phyloP scores from a whole-genome alignment of 768 basidiomycete genomes.

The Amanita fuliginea region DNA sequence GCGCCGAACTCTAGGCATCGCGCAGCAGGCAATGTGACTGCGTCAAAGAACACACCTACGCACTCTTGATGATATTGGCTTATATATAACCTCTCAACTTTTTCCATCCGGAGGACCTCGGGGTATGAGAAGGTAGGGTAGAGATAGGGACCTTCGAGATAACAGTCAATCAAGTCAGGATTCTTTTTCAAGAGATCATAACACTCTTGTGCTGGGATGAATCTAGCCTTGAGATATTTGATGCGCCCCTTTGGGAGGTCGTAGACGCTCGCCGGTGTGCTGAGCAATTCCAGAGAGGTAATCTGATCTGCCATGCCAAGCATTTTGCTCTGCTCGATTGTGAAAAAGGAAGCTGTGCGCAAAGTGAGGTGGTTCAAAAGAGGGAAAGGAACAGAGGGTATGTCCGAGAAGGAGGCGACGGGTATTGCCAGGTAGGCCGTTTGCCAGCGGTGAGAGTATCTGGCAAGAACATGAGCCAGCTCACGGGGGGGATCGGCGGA shows the following conservation, averaged over 20 bases:
- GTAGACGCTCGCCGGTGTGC: background rate
- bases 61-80: constrained; percentile 6
- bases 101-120: constrained; percentile 2
- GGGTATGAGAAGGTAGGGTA: background rate
- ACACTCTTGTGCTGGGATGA: constrained; percentile 4
- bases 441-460: constrained; percentile 1
- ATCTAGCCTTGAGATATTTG: background rate
- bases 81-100: constrained; percentile 2
- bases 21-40: background rate
- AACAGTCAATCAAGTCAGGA: constrained; percentile 4
- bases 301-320: constrained; percentile 5
- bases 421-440: constrained; percentile 7
- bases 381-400: constrained; percentile 2
- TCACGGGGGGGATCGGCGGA: background rate
- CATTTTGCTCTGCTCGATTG: background rate
- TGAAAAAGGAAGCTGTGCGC: background rate
- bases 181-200: constrained; percentile 2
- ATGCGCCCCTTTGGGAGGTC: constrained; percentile 1
- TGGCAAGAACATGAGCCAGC: constrained; percentile 1
- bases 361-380: constrained; percentile 3
- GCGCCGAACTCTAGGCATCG: constrained; percentile 3
- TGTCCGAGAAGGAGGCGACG: background rate
- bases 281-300: background rate
- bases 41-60: constrained; percentile 3
- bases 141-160: constrained; percentile 4